Evolutionary conservation across 139 green algal genomes (phyloP), one percentile per base, ranked within the genome.

Genomic region (Coelastrella sp.): DNA sequence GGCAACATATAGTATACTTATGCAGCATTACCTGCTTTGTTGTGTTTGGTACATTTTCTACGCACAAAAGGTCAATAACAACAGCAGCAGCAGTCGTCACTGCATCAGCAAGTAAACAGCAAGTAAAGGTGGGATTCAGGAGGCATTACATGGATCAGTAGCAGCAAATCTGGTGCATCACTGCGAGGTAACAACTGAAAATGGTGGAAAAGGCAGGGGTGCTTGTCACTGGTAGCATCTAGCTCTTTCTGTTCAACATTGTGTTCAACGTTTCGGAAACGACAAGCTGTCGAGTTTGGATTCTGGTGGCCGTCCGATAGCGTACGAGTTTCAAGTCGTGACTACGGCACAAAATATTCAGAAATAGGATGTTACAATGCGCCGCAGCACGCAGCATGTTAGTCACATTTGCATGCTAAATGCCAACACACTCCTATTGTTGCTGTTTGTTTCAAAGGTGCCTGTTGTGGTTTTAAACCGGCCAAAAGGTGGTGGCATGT

Each of bases 141-240:
- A 89, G 73, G 57, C 58, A 1, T 57, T 89, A 73, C 22, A 83
- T 54, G 85, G 85, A 11, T 76, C 56, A 32, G 73, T 89, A 3
- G 85, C 71, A 20, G 57, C 58, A 7, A 61, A 89, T 57, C 32
- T 89, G 58, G 73, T 74, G 3, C 85, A 89, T n/a, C 56, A 89
- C 58, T 83, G 85, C 16, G 73, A 82, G 16, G 68, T 76, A 22
- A 22, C 7, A 68, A n/a, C n/a, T n/a, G 61, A 10, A 68, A 10
- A 68, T 68, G 61, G 7, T 68, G 61, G 7, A 68, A 10, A 7
- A 17, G 61, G 7, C 10, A 10, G 7, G 7, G 61, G 7, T 68
- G 61, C 61, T 17, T 68, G 61, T 68, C 10, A 10, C 61, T 17
- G 7, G 7, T 68, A 10, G 10, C n/a, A n/a, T n/a, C 32, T 47